These are phyloP conservation scores for Cladosporium halotolerans DNA, from an alignment of 2,329 filamentous ascomycete genomes.

Conservation along the genomic window DNA sequence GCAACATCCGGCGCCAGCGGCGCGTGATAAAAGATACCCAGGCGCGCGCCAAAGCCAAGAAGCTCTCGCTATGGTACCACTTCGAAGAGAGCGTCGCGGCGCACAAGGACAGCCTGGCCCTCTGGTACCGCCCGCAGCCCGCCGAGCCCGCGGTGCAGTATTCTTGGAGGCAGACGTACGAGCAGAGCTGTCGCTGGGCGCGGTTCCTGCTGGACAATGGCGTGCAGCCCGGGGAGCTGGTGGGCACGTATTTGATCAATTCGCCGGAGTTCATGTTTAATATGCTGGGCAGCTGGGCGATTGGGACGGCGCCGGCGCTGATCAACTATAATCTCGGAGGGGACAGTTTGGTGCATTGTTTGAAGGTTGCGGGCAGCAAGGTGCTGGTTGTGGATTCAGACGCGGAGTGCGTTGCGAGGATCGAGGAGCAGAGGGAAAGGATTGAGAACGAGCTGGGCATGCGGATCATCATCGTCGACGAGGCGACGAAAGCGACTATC, in stretches of 20 bases:
- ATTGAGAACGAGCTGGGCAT: constrained; percentile 55
- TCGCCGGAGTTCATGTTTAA: constrained; percentile 31
- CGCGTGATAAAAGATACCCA: constrained; percentile 30
- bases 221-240: constrained; percentile 28
- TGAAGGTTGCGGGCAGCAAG: constrained; percentile 35
- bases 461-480: constrained; percentile 49
- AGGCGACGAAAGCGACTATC: constrained; percentile 43
- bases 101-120: constrained; percentile 41
- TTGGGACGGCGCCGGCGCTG: constrained; percentile 30
- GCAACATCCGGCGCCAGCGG: constrained; percentile 39
- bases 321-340: constrained; percentile 33
- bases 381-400: constrained; percentile 43
- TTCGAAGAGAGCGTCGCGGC: constrained; percentile 46
- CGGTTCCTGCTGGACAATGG: constrained; percentile 50
- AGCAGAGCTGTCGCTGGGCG: constrained; percentile 54
- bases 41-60: constrained; percentile 43
- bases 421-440: constrained; percentile 47
- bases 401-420: constrained; percentile 46
- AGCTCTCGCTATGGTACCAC: constrained; percentile 58
- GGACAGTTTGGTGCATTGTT: constrained; percentile 30
- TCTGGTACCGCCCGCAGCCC: constrained; percentile 60
- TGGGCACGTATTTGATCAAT: constrained; percentile 31
- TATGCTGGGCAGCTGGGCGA: constrained; percentile 25
- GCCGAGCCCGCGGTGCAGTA: constrained; percentile 32
- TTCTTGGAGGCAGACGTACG: constrained; percentile 52